Evolutionary conservation across 2,329 filamentous ascomycete genomes (phyloP).

Genomic region (Fusarium verrucosum): DNA sequence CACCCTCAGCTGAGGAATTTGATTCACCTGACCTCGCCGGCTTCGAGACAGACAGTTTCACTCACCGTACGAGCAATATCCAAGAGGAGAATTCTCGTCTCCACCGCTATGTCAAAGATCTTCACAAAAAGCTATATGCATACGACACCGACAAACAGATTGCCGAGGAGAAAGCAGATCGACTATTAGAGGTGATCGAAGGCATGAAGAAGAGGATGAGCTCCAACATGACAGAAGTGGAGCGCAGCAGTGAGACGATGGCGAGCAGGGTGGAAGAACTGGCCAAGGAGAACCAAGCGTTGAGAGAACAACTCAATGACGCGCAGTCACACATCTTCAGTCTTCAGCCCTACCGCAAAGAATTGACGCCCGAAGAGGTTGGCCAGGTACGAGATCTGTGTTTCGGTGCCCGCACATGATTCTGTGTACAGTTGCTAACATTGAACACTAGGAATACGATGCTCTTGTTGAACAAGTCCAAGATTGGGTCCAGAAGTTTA

Average conservation of each 20-base stretch:
- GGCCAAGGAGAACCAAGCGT: slow-evolving; percentile 41
- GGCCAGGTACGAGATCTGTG: slow-evolving; percentile 44
- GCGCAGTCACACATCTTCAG: slow-evolving; percentile 54
- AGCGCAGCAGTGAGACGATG: slow-evolving; percentile 39
- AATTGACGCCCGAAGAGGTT: slow-evolving; percentile 51
- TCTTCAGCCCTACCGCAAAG: slow-evolving; percentile 53
- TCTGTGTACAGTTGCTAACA: slow-evolving; percentile 19
- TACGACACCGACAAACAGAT: slow-evolving; percentile 43
- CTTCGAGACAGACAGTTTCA: slow-evolving; percentile 25
- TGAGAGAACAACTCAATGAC: slow-evolving; percentile 49
- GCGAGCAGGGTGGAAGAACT: slow-evolving; percentile 36
- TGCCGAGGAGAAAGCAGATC: slow-evolving; percentile 45
- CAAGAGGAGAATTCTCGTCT: slow-evolving; percentile 30
- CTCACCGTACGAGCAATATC: slow-evolving; percentile 13
- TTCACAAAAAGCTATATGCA: slow-evolving; percentile 28
- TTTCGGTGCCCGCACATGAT: neutral
- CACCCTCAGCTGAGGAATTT: slow-evolving; percentile 27
- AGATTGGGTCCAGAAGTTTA: slow-evolving; percentile 51
- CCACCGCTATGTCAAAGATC: slow-evolving; percentile 34
- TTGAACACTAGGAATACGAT: slow-evolving; percentile 47
- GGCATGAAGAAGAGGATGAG: slow-evolving; percentile 41
- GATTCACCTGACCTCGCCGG: slow-evolving; percentile 26
- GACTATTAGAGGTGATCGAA: slow-evolving; percentile 38
- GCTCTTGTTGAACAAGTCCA: slow-evolving; percentile 47
- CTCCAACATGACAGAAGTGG: slow-evolving; percentile 36